Conservation (phyloP, 306 rosid species). For the Inga oerstediana region DNA sequence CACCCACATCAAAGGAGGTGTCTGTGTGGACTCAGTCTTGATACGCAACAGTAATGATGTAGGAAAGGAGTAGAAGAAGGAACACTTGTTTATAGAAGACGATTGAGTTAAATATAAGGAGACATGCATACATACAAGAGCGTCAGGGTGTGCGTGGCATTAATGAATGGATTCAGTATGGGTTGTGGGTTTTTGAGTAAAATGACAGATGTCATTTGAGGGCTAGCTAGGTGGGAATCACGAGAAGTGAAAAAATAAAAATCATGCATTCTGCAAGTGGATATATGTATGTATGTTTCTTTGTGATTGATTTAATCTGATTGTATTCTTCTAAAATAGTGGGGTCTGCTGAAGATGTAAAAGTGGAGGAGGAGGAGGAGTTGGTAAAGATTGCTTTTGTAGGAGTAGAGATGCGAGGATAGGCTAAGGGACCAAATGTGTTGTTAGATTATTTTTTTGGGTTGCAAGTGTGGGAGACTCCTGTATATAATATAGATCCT, state of each 20-base stretch:
- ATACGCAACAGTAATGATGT: slow-evolving; percentile 48
- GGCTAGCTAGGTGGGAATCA: neutral
- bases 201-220: neutral
- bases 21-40: slow-evolving; percentile 79
- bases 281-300: neutral
- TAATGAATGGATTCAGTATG: neutral
- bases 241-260: no score
- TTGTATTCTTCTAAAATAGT: neutral
- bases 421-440: neutral
- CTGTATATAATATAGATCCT: slow-evolving; percentile 3
- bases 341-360: neutral
- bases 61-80: slow-evolving; percentile 29
- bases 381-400: slow-evolving; percentile 28
- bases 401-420: slow-evolving; percentile 20
- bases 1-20: slow-evolving; percentile 92
- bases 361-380: neutral
- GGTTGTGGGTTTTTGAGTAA: neutral
- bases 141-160: neutral
- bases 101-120: neutral
- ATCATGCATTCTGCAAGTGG: neutral
- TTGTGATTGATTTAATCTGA: neutral
- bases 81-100: neutral
- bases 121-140: neutral
- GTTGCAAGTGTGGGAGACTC: neutral
- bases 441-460: neutral